Evolutionary conservation across 2,329 filamentous ascomycete species (phyloP), one percentile per base, ranked within the genome.

Genomic region (Aspergillus luchuensis): DNA sequence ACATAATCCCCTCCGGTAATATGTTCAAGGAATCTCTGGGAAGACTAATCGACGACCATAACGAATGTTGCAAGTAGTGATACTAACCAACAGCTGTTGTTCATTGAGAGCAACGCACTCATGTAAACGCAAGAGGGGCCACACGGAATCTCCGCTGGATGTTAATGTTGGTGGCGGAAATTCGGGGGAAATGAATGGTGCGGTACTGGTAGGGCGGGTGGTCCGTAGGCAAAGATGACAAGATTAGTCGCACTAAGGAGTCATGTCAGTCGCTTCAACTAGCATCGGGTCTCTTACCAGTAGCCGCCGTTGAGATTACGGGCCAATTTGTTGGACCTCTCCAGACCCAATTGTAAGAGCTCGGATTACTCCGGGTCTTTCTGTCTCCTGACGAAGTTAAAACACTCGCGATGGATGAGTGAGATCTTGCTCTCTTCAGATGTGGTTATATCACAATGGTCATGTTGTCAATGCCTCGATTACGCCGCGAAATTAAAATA

Each of bases 401-500:
- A 28, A 28, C 33, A 36, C 11, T 13, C 4, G 33, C 33, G 33
- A 36, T 36, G 10, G 33, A 36, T 13, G 33, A 36, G 38, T 45
- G 17, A 17, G 23, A 39, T 19, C 28, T 30, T 19, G 21, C 5
- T 19, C n/a, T 21, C 28, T 4, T 8, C 48, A 39, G 6, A 30
- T 25, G 45, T 13, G 13, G 7, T 36, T 36, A 45, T 21, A 21
- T 21, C 41, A 21, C 41, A 30, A 30, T 30, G 28, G 5, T 11
- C 28, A 30, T 30, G 17, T 21, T 23, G 19, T 23, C 41, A 19
- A 23, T 45, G 41, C 19, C 15, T 17, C 49, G 11, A 23, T 56
- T 36, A 36, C 33, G 33, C 41, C 28, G 36, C 53, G 25, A 23
- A 19, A 56, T 15, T 15, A 64, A 63, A 36, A 36, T 36, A 36